Evolutionary conservation across 2,329 filamentous ascomycete genomes (phyloP).

Genomic region (Aspergillus sojae): DNA sequence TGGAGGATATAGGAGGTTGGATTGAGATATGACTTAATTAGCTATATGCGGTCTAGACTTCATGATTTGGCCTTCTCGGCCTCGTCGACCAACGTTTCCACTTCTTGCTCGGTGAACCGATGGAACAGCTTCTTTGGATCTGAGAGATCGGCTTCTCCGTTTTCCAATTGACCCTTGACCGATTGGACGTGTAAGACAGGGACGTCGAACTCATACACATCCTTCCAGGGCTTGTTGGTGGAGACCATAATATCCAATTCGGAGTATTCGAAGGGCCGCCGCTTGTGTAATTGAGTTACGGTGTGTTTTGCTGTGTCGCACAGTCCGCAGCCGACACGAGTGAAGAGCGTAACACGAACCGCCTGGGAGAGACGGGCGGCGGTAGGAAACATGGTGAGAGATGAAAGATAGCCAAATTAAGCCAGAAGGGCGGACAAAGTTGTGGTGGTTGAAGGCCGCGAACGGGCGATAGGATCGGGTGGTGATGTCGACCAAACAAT

Average conservation of each 20-base stretch:
- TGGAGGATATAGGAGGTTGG: background rate
- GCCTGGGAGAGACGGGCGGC: constrained; percentile 32
- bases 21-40: background rate
- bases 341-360: constrained; percentile 61
- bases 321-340: constrained; percentile 60
- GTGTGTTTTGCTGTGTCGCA: constrained; percentile 64
- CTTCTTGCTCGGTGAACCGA: constrained; percentile 60
- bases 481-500: constrained; percentile 1
- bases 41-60: constrained; percentile 5
- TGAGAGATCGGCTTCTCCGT: constrained; percentile 55
- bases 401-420: background rate
- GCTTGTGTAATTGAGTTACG: constrained; percentile 56
- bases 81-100: constrained; percentile 58
- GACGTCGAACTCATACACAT: constrained; percentile 65
- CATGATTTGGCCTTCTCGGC: constrained; percentile 33
- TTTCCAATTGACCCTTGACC: constrained; percentile 37
- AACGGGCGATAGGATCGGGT: background rate
- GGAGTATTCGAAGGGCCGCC: constrained; percentile 56
- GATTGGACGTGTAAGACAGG: constrained; percentile 64
- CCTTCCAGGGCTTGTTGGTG: constrained; percentile 59
- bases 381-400: constrained; percentile 33
- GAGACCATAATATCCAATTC: constrained; percentile 63
- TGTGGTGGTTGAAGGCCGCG: background rate
- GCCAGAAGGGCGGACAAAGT: background rate
- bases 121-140: constrained; percentile 65